Evolutionary conservation across 345 rosid species (phyloP).

Genomic region (Theobroma cacao): DNA sequence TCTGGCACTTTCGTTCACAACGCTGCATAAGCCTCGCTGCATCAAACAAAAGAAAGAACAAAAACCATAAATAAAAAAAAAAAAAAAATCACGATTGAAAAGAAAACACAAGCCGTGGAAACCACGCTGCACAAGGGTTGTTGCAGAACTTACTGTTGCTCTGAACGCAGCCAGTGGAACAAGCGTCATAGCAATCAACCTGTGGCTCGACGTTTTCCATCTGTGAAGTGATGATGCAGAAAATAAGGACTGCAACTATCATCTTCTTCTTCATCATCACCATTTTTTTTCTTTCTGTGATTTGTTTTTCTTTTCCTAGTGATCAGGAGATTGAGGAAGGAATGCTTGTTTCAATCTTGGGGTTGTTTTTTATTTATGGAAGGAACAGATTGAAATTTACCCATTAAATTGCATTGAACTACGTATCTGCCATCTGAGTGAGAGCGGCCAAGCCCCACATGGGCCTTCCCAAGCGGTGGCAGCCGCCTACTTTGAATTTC

Average conservation of each 20-base stretch:
- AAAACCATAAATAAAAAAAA: no score
- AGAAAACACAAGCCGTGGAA: neutral
- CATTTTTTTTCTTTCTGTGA: neutral
- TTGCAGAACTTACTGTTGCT: slow-evolving; percentile 27
- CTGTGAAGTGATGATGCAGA: slow-evolving; percentile 16
- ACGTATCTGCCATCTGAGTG: neutral
- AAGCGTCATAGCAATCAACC: slow-evolving; percentile 49
- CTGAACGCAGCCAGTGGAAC: slow-evolving; percentile 51
- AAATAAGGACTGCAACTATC: slow-evolving; percentile 19
- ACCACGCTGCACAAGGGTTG: no score
- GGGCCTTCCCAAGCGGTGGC: neutral
- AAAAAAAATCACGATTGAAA: neutral
- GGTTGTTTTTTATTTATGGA: neutral
- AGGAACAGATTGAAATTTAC: neutral
- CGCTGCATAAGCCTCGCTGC: slow-evolving; percentile 49
- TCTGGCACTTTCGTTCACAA: slow-evolving; percentile 54
- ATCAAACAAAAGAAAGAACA: neutral
- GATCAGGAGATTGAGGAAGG: no score
- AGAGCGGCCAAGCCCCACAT: neutral
- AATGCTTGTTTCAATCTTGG: neutral
- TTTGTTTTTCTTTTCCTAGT: neutral
- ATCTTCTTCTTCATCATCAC: slow-evolving; percentile 27
- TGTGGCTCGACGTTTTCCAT: slow-evolving; percentile 30
- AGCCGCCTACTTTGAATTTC: slow-evolving; percentile 4
- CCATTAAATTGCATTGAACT: neutral